Percentiles rank a stretch among this genome's conserved stretches.
Evolutionary conservation across 2,329 filamentous ascomycete genomes (phyloP).

Genomic region (Chaetomium sp.): DNA sequence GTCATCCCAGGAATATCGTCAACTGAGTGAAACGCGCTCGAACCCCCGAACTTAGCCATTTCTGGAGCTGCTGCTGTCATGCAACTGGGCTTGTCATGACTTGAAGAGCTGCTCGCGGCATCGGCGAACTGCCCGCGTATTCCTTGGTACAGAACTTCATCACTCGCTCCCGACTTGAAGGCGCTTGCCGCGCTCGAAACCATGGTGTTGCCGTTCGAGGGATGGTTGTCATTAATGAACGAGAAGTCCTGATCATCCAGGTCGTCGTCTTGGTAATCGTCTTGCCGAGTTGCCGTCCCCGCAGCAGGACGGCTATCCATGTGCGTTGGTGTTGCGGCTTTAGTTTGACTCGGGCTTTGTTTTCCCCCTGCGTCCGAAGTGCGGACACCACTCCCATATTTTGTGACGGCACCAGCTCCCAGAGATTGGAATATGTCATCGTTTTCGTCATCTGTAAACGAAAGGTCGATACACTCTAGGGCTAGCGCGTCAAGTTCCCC

Average conservation of each 20-base stretch:
- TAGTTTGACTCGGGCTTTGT: background rate
- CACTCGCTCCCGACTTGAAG: slow-evolving; percentile 22
- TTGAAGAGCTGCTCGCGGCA: background rate
- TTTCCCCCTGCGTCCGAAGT: background rate
- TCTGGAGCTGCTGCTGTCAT: background rate
- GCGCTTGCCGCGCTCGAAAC: background rate
- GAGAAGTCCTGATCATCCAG: slow-evolving; percentile 8
- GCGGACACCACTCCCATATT: background rate
- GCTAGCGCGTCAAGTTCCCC: slow-evolving; percentile 14
- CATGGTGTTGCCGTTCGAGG: background rate
- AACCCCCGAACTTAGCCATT: background rate
- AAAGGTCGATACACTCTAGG: slow-evolving; percentile 28
- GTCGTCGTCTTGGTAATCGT: background rate
- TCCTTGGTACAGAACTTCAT: slow-evolving; percentile 18
- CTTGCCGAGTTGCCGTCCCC: background rate
- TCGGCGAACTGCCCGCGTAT: background rate
- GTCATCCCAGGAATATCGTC: background rate
- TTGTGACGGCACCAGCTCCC: background rate
- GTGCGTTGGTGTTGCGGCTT: background rate
- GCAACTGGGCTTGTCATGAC: no score
- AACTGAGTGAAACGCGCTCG: background rate
- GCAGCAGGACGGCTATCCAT: background rate
- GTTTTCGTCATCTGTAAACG: slow-evolving; percentile 15
- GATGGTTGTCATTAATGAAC: background rate
- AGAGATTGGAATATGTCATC: background rate